Evolutionary conservation across 2,329 filamentous ascomycete genomes (phyloP).

Genomic region (Teratosphaeria viscida): DNA sequence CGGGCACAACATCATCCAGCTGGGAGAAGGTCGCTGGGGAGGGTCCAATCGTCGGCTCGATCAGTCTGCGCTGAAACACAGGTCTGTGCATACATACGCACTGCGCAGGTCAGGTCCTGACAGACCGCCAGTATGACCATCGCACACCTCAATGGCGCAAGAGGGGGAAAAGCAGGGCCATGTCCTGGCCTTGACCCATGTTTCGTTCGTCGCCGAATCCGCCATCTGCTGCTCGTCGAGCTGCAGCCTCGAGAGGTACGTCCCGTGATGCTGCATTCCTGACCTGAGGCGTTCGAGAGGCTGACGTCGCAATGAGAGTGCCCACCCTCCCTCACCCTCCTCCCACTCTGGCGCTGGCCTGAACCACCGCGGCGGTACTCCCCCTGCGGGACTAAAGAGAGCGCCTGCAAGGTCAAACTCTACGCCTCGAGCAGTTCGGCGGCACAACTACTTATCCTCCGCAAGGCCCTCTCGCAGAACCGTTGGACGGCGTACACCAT

Average conservation of each 20-base stretch:
- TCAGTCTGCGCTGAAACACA: slow-evolving; percentile 15
- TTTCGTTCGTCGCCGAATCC: neutral
- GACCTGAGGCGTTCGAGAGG: slow-evolving; percentile 18
- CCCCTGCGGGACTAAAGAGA: slow-evolving; percentile 15
- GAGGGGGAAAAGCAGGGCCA: neutral
- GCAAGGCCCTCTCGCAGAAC: slow-evolving; percentile 14
- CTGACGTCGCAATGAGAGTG: slow-evolving; percentile 9
- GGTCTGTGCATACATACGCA: slow-evolving; percentile 16
- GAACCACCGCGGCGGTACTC: slow-evolving; percentile 13
- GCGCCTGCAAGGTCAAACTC: slow-evolving; percentile 12
- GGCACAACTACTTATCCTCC: slow-evolving; percentile 21
- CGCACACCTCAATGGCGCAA: slow-evolving; percentile 1
- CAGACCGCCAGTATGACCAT: slow-evolving; percentile 16
- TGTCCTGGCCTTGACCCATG: neutral
- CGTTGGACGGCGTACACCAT: slow-evolving; percentile 13
- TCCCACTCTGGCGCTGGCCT: slow-evolving; percentile 1
- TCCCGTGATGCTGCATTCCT: slow-evolving; percentile 21
- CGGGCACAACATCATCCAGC: too few species aligned
- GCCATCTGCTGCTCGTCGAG: neutral
- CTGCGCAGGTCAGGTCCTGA: slow-evolving; percentile 13
- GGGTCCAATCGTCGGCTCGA: slow-evolving; percentile 17
- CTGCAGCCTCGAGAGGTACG: slow-evolving; percentile 1
- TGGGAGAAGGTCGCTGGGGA: slow-evolving; percentile 2
- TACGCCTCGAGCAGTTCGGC: slow-evolving; percentile 5
- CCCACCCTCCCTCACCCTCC: slow-evolving; percentile 8